These are phyloP conservation scores for Oidium heveae DNA, from an alignment of 2,329 filamentous ascomycete genomes.

Conservation along the genomic window DNA sequence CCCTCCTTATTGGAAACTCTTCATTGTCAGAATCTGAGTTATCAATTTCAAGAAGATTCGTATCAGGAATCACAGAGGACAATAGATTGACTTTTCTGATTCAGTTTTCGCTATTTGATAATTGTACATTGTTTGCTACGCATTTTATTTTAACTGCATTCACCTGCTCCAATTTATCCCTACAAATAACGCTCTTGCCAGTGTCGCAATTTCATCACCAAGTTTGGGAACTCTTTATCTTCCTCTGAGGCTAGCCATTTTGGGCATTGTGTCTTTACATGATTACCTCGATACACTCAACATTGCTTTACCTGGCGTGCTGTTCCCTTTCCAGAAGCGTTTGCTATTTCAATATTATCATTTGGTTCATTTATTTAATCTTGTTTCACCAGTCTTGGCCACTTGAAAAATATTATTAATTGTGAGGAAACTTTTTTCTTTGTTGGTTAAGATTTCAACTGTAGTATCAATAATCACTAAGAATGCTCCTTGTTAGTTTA, in stretches of 20 bases:
- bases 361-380: background rate
- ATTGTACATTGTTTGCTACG: background rate
- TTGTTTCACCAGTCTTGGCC: background rate
- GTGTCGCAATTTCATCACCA: background rate
- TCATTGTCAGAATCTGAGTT: no score
- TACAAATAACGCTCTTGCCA: background rate
- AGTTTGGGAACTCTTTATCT: background rate
- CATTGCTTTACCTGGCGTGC: background rate
- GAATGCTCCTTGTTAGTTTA: background rate
- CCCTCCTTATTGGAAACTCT: no score
- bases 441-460: background rate
- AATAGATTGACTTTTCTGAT: background rate
- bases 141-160: background rate
- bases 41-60: background rate
- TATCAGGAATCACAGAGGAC: background rate
- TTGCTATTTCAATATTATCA: background rate
- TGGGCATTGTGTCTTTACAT: background rate
- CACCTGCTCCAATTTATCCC: background rate
- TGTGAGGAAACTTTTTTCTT: background rate
- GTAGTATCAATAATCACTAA: background rate
- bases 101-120: background rate
- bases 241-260: background rate
- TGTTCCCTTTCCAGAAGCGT: background rate
- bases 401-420: background rate
- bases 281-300: background rate